These are phyloP conservation scores for Aureobasidium sp. DNA, from an alignment of 2,329 filamentous ascomycete species.

Conservation along the genomic window DNA sequence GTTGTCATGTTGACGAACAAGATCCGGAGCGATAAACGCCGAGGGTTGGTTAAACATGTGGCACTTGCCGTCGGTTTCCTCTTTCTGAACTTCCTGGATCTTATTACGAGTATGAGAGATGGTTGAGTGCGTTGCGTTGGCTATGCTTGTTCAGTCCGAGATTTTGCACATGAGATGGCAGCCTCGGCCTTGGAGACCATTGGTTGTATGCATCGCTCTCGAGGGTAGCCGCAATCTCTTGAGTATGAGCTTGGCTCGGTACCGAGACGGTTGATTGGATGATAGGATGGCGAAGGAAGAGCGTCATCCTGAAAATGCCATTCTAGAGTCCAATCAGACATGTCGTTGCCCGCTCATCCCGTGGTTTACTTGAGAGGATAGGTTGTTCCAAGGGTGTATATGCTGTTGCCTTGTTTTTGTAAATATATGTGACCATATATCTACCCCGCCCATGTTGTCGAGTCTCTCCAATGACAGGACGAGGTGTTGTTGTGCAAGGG, in stretches of 20 bases:
- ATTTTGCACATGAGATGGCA: neutral
- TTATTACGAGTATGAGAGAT: no score
- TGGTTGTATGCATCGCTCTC: neutral
- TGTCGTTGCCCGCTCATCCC: no score
- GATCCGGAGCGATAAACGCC: neutral
- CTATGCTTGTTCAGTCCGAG: neutral
- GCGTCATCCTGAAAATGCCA: neutral
- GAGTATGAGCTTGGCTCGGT: neutral
- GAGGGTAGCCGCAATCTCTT: neutral
- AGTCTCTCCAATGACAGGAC: neutral
- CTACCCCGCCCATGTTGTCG: neutral
- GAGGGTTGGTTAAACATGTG: conserved; percentile 1
- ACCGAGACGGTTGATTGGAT: neutral
- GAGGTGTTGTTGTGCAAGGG: neutral
- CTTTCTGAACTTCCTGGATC: neutral
- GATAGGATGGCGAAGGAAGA: neutral
- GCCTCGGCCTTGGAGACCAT: neutral
- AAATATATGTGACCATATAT: neutral
- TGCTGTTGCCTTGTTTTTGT: neutral
- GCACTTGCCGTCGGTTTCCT: neutral
- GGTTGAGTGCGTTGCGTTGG: neutral
- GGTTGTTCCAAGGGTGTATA: neutral
- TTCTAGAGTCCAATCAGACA: neutral
- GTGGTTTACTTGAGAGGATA: no score
- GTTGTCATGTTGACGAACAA: neutral